phyloP scores from a whole-genome alignment of 1,284 basidiomycete genomes.

The Apiotrichum porosum region DNA sequence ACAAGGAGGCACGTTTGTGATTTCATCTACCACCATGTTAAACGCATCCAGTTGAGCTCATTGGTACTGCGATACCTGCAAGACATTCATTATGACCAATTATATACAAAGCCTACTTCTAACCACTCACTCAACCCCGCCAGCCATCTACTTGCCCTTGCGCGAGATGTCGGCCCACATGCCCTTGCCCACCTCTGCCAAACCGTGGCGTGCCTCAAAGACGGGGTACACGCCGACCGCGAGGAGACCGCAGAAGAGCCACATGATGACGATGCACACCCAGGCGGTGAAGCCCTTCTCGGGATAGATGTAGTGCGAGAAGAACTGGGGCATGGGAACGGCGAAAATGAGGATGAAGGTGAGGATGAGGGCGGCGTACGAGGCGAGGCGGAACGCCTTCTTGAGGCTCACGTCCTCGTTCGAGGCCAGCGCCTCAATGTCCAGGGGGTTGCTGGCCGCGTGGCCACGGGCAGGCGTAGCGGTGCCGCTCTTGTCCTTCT shows the following conservation, averaged over 20 bases:
- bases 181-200: constrained; percentile 53
- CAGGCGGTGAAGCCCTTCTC: constrained; percentile 63
- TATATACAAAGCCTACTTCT: too few species aligned
- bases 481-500: constrained; percentile 49
- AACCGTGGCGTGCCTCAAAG: constrained; percentile 69
- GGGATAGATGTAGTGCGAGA: constrained; percentile 66
- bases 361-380: constrained; percentile 62
- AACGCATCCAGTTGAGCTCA: too few species aligned
- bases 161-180: constrained; percentile 10
- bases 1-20: too few species aligned
- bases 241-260: constrained; percentile 71
- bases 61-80: too few species aligned
- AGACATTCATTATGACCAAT: too few species aligned
- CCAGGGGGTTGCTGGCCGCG: constrained; percentile 22
- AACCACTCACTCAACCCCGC: too few species aligned
- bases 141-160: background rate
- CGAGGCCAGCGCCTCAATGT: constrained; percentile 7
- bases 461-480: constrained; percentile 13
- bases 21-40: too few species aligned
- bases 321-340: constrained; percentile 79
- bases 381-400: constrained; percentile 72
- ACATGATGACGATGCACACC: constrained; percentile 65
- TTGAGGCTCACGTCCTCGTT: constrained; percentile 49
- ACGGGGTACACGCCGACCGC: constrained; percentile 77
- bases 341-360: constrained; percentile 51